Evolutionary conservation across 495 filamentous ascomycete species (phyloP).

Genomic region (Hamigera avellanea): DNA sequence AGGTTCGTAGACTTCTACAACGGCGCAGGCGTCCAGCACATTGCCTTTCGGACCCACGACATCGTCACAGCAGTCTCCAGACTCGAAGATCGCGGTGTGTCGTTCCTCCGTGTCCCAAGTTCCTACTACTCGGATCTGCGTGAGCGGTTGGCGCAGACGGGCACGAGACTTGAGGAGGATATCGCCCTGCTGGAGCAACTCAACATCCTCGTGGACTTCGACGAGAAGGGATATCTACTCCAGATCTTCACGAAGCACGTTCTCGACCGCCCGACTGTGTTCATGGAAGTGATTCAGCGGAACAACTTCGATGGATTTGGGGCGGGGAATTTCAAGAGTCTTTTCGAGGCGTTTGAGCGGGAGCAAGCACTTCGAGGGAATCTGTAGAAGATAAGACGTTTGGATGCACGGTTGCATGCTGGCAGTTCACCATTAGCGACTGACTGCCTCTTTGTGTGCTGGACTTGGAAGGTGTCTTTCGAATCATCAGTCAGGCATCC

Average conservation of each 20-base stretch:
- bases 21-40: constrained; percentile 71
- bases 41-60: constrained; percentile 63
- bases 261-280: constrained; percentile 76
- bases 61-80: constrained; percentile 54
- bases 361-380: constrained; percentile 48
- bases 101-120: constrained; percentile 64
- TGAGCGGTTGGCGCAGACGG: constrained; percentile 36
- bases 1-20: constrained; percentile 60
- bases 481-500: too few relatives aligned
- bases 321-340: constrained; percentile 74
- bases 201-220: constrained; percentile 74
- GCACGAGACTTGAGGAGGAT: constrained; percentile 47
- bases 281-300: constrained; percentile 76
- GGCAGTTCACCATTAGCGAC: too few relatives aligned
- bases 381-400: neutral
- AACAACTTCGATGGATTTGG: constrained; percentile 74
- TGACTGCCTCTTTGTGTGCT: too few relatives aligned
- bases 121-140: constrained; percentile 62
- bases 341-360: constrained; percentile 79
- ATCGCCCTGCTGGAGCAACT: constrained; percentile 53
- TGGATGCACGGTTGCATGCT: too few relatives aligned
- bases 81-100: constrained; percentile 56
- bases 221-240: constrained; percentile 67
- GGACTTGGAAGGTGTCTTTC: too few relatives aligned
- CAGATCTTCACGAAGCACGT: constrained; percentile 77